phyloP scores from a whole-genome alignment of 1,139 yeast species.

The Hanseniaspora sp. region DNA sequence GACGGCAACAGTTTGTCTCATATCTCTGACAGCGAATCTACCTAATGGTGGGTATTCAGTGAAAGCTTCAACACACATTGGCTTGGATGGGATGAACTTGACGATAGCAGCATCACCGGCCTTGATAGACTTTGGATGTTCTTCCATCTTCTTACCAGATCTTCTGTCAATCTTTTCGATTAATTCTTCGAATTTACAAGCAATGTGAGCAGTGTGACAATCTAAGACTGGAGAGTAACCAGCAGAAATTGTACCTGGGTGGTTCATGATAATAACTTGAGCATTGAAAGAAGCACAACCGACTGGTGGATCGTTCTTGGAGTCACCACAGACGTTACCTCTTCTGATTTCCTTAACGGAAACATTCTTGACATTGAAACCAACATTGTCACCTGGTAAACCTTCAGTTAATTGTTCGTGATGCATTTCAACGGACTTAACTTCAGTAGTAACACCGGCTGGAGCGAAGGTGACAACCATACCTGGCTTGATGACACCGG shows the following conservation, averaged over 20 bases:
- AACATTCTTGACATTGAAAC: constrained; percentile 90
- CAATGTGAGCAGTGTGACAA: constrained; percentile 93
- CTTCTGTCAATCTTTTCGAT: constrained; percentile 88
- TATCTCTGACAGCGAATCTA: constrained; percentile 99
- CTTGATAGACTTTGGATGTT: constrained; percentile 74
- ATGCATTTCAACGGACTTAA: constrained; percentile 89
- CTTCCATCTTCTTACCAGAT: constrained; percentile 81
- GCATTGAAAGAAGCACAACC: constrained; percentile 77
- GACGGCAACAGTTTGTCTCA: constrained; percentile 99
- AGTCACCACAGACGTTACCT: constrained; percentile 94
- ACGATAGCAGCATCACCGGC: constrained; percentile 92
- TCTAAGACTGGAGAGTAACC: constrained; percentile 91
- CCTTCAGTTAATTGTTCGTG: constrained; percentile 80
- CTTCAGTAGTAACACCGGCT: constrained; percentile 87
- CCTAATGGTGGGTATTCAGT: constrained; percentile 97
- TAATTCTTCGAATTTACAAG: constrained; percentile 78
- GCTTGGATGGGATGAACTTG: constrained; percentile 86
- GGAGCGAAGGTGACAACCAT: constrained; percentile 86
- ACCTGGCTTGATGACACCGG: constrained; percentile 87
- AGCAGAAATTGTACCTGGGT: constrained; percentile 87
- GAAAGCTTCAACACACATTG: constrained; percentile 96
- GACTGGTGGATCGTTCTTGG: constrained; percentile 88
- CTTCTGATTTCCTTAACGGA: constrained; percentile 89
- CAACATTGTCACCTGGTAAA: constrained; percentile 90
- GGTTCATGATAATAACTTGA: constrained; percentile 83